Percentiles rank a stretch among this genome's conserved stretches.
Evolutionary conservation across 2,329 filamentous ascomycete species (phyloP).

Genomic region (Albifimbria verrucaria): DNA sequence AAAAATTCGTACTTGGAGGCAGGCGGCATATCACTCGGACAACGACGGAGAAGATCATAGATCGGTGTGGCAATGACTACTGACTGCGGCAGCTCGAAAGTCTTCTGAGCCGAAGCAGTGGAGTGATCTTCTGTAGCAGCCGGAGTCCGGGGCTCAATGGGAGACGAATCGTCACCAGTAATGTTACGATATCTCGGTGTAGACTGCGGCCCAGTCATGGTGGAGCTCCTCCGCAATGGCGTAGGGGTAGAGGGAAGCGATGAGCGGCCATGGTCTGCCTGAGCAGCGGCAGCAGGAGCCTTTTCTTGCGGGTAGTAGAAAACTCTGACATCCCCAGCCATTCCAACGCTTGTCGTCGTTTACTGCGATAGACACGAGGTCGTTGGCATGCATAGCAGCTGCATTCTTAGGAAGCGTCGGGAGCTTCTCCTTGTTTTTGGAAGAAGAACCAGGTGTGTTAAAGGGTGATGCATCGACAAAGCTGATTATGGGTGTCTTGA

Average conservation of each 20-base stretch:
- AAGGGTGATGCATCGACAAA: slow-evolving; percentile 49
- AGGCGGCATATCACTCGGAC: slow-evolving; percentile 64
- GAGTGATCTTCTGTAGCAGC: slow-evolving; percentile 30
- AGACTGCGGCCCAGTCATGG: slow-evolving; percentile 42
- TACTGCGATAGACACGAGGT: slow-evolving; percentile 73
- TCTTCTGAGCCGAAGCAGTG: slow-evolving; percentile 45
- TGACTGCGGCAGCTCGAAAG: slow-evolving; percentile 62
- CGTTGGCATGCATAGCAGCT: slow-evolving; percentile 71
- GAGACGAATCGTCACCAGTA: slow-evolving; percentile 43
- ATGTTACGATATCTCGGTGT: slow-evolving; percentile 36
- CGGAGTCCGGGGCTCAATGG: slow-evolving; percentile 41
- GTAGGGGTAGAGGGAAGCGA: slow-evolving; percentile 69
- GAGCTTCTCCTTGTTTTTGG: slow-evolving; percentile 75
- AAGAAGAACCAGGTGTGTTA: slow-evolving; percentile 51
- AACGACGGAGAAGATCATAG: slow-evolving; percentile 53
- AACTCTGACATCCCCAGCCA: slow-evolving; percentile 78
- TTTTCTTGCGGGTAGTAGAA: slow-evolving; percentile 65
- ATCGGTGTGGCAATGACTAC: slow-evolving; percentile 50
- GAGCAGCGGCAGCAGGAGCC: slow-evolving; percentile 15
- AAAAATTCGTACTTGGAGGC: slow-evolving; percentile 80
- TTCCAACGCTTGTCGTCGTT: slow-evolving; percentile 60
- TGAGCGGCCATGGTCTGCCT: slow-evolving; percentile 27
- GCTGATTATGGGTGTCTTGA: slow-evolving; percentile 62
- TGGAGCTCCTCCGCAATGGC: slow-evolving; percentile 67
- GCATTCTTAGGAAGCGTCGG: slow-evolving; percentile 41